These are phyloP conservation scores for Ogataea paraovalis DNA, from an alignment of 805 yeast species.

Conservation along the genomic window DNA sequence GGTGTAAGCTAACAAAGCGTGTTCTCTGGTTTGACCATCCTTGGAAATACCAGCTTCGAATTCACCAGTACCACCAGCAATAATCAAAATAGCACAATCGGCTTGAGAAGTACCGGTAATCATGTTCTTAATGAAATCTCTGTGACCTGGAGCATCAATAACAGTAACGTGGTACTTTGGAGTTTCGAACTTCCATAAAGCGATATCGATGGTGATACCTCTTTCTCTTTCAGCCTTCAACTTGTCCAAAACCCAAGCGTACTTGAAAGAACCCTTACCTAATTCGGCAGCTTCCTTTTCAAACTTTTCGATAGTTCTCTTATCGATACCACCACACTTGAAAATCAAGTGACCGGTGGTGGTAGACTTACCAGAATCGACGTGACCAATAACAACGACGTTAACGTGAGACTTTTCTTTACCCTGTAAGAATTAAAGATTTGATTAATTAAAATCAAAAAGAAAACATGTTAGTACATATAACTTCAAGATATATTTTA, in stretches of 20 bases:
- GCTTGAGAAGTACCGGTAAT: conserved; percentile 94
- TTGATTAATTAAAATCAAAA: not conserved
- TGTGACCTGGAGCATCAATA: conserved; percentile 94
- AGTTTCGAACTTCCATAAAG: conserved; percentile 91
- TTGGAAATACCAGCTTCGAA: conserved; percentile 94
- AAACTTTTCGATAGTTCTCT: conserved; percentile 97
- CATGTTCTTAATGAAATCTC: conserved; percentile 96
- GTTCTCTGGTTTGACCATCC: conserved; percentile 95
- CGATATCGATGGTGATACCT: conserved; percentile 95
- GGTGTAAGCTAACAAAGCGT: conserved; percentile 86
- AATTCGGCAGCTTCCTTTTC: conserved; percentile 97
- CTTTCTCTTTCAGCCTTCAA: conserved; percentile 95
- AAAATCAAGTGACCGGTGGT: conserved; percentile 98
- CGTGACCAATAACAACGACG: conserved; percentile 99
- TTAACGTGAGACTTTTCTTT: conserved; percentile 96
- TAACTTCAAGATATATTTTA: not conserved
- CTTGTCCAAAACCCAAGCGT: conserved; percentile 97
- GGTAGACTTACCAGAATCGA: conserved; percentile 99
- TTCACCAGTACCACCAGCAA: conserved; percentile 92
- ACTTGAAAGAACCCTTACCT: conserved; percentile 96
- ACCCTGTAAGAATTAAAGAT: conserved; percentile 48
- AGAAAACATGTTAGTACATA: not conserved
- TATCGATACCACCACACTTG: conserved; percentile 99
- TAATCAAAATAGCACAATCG: conserved; percentile 85
- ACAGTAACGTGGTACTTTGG: conserved; percentile 86